Evolutionary conservation across 2,329 filamentous ascomycete genomes (phyloP), one percentile per base, ranked within the genome.

Genomic region (Penicillium sp.): DNA sequence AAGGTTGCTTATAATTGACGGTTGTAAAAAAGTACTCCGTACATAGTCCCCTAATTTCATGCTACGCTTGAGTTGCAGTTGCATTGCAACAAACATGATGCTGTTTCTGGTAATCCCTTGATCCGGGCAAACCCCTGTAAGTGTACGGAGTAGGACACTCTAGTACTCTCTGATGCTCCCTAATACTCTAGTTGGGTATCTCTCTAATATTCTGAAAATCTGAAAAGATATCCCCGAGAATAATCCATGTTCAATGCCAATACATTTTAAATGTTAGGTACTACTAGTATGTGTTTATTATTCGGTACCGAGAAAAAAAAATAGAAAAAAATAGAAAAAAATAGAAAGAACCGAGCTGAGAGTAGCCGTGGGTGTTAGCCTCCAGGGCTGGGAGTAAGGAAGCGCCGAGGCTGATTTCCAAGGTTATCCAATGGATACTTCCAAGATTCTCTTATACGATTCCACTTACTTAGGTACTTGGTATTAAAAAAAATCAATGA

Each of bases 41-140:
- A n/a, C n/a, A n/a, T n/a, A n/a, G 22, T 29, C 26, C 8, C 10
- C 34, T 34, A 24, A 34, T 34, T n/a, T 18, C 26, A 10, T 47
- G 18, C 26, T 47, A 47, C 50, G 18, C 4, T 39, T 14, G 13
- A 53, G 42, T 52, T 46, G 24, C 50, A 47, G 50, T 52, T 45
- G 40, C 39, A 52, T 51, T 32, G 29, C 42, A 26, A 39, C 43
- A 53, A 48, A 40, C 29, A 44, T 11, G 10, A 34, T 35, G 20
- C 53, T 50, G 53, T 42, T 55, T 55, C 10, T 31, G 20, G 53
- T 26, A 51, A 51, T 39, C 53, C 53, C 53, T 55, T 39, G 46
- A 48, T 53, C 18, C 32, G 35, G 37, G 26, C 20, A 32, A 13
- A 4, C 34, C 34, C 32, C 37, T 40, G 35, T 49, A 22, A 22